These are phyloP conservation scores for Metschnikowia colocasiae DNA, from an alignment of 805 yeast genomes.

Conservation along the genomic window DNA sequence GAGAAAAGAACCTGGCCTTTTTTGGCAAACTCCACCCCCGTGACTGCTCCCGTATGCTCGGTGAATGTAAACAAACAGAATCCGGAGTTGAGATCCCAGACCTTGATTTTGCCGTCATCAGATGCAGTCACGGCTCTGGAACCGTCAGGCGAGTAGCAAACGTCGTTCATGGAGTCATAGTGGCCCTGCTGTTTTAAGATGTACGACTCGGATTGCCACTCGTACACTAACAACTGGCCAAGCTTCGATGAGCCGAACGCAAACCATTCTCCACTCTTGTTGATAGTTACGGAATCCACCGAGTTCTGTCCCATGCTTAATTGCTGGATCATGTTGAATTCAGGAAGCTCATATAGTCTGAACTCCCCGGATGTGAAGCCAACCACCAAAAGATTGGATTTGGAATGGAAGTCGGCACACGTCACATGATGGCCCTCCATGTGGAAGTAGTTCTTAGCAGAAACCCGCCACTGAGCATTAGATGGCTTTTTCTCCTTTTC, in stretches of 20 bases:
- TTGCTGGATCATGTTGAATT: slow-evolving; percentile 75
- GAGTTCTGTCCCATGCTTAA: slow-evolving; percentile 89
- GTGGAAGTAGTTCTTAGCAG: slow-evolving; percentile 70
- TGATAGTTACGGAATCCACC: slow-evolving; percentile 76
- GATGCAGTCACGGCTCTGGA: slow-evolving; percentile 87
- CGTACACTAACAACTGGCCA: slow-evolving; percentile 95
- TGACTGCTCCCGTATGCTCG: slow-evolving; percentile 87
- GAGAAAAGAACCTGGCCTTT: slow-evolving; percentile 89
- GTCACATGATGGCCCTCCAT: slow-evolving; percentile 61
- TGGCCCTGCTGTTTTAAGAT: slow-evolving; percentile 96
- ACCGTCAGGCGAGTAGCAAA: slow-evolving; percentile 93
- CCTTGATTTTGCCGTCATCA: slow-evolving; percentile 94
- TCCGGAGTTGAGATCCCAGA: slow-evolving; percentile 93
- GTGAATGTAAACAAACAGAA: slow-evolving; percentile 89
- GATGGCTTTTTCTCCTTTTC: not conserved
- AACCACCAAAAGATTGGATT: slow-evolving; percentile 68
- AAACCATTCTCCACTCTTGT: slow-evolving; percentile 90
- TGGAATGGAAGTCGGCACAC: slow-evolving; percentile 81
- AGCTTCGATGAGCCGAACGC: slow-evolving; percentile 88
- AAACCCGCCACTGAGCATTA: slow-evolving; percentile 63
- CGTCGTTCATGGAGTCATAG: slow-evolving; percentile 80
- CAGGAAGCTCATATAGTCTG: slow-evolving; percentile 83
- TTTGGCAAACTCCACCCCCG: slow-evolving; percentile 82
- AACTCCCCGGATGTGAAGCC: slow-evolving; percentile 91
- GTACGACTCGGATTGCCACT: slow-evolving; percentile 98